These are phyloP conservation scores for Barbatosphaeria neglecta DNA, from an alignment of 495 filamentous ascomycete species.

Conservation along the genomic window DNA sequence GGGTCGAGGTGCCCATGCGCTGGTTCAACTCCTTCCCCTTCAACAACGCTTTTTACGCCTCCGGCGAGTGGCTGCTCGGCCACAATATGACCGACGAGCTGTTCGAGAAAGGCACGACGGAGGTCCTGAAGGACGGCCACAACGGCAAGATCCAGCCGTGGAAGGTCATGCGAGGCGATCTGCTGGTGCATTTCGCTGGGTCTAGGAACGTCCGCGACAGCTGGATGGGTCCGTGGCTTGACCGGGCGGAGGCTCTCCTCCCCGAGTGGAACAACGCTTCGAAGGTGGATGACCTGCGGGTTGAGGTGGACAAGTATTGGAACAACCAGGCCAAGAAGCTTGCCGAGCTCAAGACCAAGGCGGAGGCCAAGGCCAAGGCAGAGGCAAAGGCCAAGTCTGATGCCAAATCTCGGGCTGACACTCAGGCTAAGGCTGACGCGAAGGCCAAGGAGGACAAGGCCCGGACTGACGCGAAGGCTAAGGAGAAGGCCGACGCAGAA, in stretches of 20 bases:
- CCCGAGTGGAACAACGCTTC: constrained; percentile 13
- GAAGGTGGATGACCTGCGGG: constrained; percentile 1
- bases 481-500: constrained; percentile 3
- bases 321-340: constrained; percentile 1
- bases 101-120: constrained; percentile 13
- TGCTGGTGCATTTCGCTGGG: constrained; percentile 14
- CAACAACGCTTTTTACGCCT: constrained; percentile 14
- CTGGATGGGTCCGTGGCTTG: constrained; percentile 17
- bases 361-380: not conserved
- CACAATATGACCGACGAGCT: constrained; percentile 9
- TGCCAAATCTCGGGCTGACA: constrained; percentile 2
- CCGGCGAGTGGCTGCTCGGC: constrained; percentile 13
- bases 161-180: constrained; percentile 18
- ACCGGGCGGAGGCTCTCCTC: constrained; percentile 7
- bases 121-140: constrained; percentile 12
- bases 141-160: constrained; percentile 7
- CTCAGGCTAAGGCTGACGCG: not conserved
- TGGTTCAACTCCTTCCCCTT: constrained; percentile 20
- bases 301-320: constrained; percentile 8
- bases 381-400: not conserved
- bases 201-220: constrained; percentile 11
- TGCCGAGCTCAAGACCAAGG: constrained; percentile 1
- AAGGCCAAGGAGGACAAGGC: not conserved
- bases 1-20: constrained; percentile 15
- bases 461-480: too few relatives aligned